Conservation (phyloP, 2,329 filamentous ascomycete species). For the Helminthosporium solani region DNA sequence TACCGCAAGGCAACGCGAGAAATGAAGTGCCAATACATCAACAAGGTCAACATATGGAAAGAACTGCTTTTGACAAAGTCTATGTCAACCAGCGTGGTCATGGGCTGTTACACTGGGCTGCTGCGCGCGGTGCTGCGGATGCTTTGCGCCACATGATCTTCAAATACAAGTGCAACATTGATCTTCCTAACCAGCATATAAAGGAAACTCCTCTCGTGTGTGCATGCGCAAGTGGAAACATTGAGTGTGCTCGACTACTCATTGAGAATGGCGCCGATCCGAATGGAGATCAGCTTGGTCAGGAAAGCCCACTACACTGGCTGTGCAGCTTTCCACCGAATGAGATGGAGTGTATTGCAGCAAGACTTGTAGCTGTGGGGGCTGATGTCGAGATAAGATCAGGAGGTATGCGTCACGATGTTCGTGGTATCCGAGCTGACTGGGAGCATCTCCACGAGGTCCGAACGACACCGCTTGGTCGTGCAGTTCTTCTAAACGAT, state of each 20-base stretch:
- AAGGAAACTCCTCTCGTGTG: slow-evolving; percentile 8
- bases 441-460: slow-evolving; percentile 10
- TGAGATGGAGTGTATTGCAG: slow-evolving; percentile 7
- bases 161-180: slow-evolving; percentile 8
- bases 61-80: slow-evolving; percentile 3
- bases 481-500: slow-evolving; percentile 8
- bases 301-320: slow-evolving; percentile 11
- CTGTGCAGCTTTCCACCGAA: slow-evolving; percentile 7
- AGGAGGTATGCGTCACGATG: slow-evolving; percentile 7
- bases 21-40: neutral
- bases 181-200: slow-evolving; percentile 6
- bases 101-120: slow-evolving; percentile 9
- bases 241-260: slow-evolving; percentile 6
- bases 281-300: slow-evolving; percentile 4
- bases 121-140: neutral
- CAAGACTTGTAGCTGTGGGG: slow-evolving; percentile 4
- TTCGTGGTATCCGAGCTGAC: slow-evolving; percentile 8
- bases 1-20: neutral
- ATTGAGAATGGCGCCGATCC: slow-evolving; percentile 11
- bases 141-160: slow-evolving; percentile 8
- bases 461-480: slow-evolving; percentile 8
- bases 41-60: neutral
- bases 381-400: slow-evolving; percentile 9
- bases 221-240: slow-evolving; percentile 3
- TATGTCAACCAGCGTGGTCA: slow-evolving; percentile 8